Evolutionary conservation across 306 rosid species (phyloP).

Genomic region (Vicia villosa): DNA sequence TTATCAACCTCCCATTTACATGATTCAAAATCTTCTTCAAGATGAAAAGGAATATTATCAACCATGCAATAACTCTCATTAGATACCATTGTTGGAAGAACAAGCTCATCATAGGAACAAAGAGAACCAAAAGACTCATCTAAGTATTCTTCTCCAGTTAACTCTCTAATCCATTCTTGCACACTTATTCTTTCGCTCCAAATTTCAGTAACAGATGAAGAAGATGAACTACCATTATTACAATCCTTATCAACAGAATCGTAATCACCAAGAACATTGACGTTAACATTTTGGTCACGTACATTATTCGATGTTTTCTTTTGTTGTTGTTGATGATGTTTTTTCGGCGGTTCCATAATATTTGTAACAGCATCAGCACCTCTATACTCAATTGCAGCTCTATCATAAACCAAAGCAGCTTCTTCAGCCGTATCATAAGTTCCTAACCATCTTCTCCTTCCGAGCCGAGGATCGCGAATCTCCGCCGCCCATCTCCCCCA

Average conservation of each 20-base stretch:
- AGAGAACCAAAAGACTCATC: constrained; percentile 8
- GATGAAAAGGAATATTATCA: constrained; percentile 44
- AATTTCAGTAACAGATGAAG: constrained; percentile 27
- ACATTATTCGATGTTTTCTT: background rate
- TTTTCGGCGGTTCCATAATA: constrained; percentile 34
- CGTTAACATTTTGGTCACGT: background rate
- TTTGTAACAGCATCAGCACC: constrained; percentile 68
- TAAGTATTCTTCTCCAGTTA: background rate
- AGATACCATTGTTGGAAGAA: constrained; percentile 33
- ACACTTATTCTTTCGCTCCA: background rate
- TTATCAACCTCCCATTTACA: constrained; percentile 78
- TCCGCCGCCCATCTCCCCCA: constrained; percentile 97
- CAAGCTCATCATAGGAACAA: constrained; percentile 2
- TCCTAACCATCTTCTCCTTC: constrained; percentile 13
- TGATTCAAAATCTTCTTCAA: constrained; percentile 56
- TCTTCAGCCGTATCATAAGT: constrained; percentile 32
- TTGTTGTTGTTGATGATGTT: background rate
- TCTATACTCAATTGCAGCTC: constrained; percentile 50
- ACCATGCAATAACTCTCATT: constrained; percentile 31
- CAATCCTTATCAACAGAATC: background rate
- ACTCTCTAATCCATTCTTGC: constrained; percentile 3
- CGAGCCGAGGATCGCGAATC: constrained; percentile 63
- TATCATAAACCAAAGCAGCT: constrained; percentile 56
- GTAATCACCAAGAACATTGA: background rate
- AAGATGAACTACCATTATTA: background rate